Evolutionary conservation across 2,329 filamentous ascomycete species (phyloP).

Genomic region (Coniochaeta ligniaria): DNA sequence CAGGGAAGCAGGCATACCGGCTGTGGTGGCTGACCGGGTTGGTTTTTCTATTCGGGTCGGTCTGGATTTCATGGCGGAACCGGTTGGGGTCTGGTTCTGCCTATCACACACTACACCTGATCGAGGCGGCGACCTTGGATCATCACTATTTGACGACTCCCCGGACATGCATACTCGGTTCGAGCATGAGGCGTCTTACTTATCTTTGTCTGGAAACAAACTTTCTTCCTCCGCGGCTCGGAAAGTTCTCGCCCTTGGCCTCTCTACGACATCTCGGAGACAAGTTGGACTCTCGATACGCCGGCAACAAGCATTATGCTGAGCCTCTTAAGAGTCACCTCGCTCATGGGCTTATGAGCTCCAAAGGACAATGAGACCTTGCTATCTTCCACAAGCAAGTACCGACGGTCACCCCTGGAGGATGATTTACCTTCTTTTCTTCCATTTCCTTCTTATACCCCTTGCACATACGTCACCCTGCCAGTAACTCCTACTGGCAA

Average conservation of each 20-base stretch:
- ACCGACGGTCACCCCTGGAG: background rate
- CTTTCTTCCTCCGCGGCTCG: background rate
- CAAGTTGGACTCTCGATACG: background rate
- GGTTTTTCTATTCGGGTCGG: background rate
- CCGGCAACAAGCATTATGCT: background rate
- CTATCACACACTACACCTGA: background rate
- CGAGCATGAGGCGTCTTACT: conserved; percentile 6
- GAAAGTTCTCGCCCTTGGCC: background rate
- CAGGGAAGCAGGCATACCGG: background rate
- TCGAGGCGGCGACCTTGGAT: conserved; percentile 11
- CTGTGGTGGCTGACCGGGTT: background rate
- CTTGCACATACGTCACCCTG: background rate
- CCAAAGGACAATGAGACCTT: background rate
- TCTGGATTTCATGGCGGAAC: background rate
- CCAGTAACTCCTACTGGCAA: background rate
- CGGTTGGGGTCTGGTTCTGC: background rate
- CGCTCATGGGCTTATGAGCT: background rate
- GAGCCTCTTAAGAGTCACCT: background rate
- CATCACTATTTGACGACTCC: conserved; percentile 2
- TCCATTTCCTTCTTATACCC: background rate
- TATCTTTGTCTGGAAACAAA: background rate
- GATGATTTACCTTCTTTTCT: background rate
- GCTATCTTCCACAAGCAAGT: no score
- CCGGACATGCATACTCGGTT: background rate
- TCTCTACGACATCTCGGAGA: background rate